phyloP scores from a whole-genome alignment of 2,329 filamentous ascomycete species.

The Stylonectria norvegica region DNA sequence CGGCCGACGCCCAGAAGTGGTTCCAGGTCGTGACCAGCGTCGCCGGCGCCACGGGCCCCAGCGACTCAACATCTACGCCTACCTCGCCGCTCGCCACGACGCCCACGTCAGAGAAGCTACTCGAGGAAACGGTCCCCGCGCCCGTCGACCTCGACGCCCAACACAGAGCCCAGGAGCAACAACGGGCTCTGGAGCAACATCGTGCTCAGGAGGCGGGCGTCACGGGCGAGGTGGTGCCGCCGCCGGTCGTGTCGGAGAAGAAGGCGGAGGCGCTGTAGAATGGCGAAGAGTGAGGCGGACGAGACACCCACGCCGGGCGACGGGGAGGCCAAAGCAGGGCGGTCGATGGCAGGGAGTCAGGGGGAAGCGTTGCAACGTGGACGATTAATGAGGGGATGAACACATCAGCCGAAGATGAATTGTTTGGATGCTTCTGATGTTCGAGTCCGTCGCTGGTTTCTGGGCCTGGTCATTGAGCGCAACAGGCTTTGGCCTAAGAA shows the following conservation, averaged over 20 bases:
- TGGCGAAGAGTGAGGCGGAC: slow-evolving; percentile 16
- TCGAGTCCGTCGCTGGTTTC: too few relatives aligned
- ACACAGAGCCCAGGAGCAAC: too few relatives aligned
- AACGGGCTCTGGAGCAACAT: slow-evolving; percentile 24
- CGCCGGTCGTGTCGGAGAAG: slow-evolving; percentile 13
- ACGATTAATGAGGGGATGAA: slow-evolving; percentile 9
- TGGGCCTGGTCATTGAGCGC: too few relatives aligned
- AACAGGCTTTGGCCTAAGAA: too few relatives aligned
- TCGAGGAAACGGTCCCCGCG: slow-evolving; percentile 10
- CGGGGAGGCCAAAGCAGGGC: slow-evolving; percentile 17
- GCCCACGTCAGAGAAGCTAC: slow-evolving; percentile 3
- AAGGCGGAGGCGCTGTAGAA: slow-evolving; percentile 18
- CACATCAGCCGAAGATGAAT: slow-evolving; percentile 9
- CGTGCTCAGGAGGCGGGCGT: slow-evolving; percentile 49
- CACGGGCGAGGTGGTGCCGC: slow-evolving; percentile 29
- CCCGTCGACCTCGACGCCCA: too few relatives aligned
- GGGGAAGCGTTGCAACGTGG: slow-evolving; percentile 6
- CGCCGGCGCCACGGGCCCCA: slow-evolving; percentile 47
- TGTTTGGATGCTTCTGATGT: slow-evolving; percentile 5
- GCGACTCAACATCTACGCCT: slow-evolving; percentile 29
- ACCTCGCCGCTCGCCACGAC: slow-evolving; percentile 25
- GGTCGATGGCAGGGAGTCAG: slow-evolving; percentile 7
- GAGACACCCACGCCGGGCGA: slow-evolving; percentile 7
- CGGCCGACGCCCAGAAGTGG: slow-evolving; percentile 81
- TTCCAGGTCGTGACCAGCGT: slow-evolving; percentile 66